phyloP scores from a whole-genome alignment of 2,329 filamentous ascomycete genomes.

The Botrytis porri region DNA sequence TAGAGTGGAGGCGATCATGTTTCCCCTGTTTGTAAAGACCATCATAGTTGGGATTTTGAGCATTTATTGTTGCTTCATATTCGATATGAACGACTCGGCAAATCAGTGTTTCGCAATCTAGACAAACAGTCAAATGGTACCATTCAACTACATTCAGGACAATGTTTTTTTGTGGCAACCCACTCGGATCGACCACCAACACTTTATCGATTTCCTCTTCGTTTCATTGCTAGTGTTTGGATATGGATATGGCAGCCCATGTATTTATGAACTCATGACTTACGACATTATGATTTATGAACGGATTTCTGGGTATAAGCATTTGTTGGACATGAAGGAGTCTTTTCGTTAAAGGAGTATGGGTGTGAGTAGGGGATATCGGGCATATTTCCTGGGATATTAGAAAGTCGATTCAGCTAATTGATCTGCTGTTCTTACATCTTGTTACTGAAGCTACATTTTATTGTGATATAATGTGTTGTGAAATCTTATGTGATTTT shows the following conservation, averaged over 20 bases:
- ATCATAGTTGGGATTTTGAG: no score
- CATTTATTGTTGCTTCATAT: not conserved
- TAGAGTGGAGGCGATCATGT: not conserved
- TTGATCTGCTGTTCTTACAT: not conserved
- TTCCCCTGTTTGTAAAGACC: not conserved
- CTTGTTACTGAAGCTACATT: not conserved
- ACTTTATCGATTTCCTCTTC: not conserved
- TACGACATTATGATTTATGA: not conserved
- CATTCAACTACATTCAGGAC: not conserved
- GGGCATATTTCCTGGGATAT: not conserved
- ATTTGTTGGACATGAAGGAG: not conserved
- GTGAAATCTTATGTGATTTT: not conserved
- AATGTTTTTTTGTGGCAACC: not conserved
- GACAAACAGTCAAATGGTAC: not conserved
- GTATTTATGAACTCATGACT: not conserved
- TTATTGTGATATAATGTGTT: not conserved
- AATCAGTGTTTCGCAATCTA: not conserved
- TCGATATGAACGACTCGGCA: not conserved
- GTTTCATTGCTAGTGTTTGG: not conserved
- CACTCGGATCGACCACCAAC: not conserved
- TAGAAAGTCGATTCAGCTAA: not conserved
- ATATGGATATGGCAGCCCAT: not conserved
- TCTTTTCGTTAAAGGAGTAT: not conserved
- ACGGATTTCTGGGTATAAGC: not conserved
- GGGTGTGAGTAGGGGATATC: not conserved